A percentile compares a stretch with the other conserved stretches of the same genome.
Conservation (phyloP, 306 rosid genomes). For the Cicer judaicum region DNA sequence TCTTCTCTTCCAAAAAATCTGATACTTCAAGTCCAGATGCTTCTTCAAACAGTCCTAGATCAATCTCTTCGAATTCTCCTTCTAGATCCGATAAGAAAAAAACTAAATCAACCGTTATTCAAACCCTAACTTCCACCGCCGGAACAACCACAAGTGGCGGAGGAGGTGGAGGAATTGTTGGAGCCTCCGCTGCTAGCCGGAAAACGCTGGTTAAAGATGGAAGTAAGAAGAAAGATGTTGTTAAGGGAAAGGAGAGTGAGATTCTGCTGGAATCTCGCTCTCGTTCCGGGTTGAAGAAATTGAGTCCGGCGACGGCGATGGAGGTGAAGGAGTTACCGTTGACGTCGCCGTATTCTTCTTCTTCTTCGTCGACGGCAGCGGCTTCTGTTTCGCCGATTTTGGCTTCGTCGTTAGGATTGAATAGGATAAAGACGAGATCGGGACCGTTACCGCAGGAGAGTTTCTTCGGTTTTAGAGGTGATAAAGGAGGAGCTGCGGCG, state of each 20-base stretch:
- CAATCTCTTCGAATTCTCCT: slow-evolving; percentile 78
- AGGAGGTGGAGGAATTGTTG: not conserved
- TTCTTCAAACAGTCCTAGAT: slow-evolving; percentile 72
- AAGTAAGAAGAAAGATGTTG: slow-evolving; percentile 60
- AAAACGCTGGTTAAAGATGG: slow-evolving; percentile 57
- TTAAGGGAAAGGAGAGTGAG: slow-evolving; percentile 54
- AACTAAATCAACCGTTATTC: slow-evolving; percentile 62
- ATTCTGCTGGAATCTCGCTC: slow-evolving; percentile 38
- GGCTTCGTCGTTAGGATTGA: slow-evolving; percentile 88
- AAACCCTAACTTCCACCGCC: slow-evolving; percentile 36
- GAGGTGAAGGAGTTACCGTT: slow-evolving; percentile 54
- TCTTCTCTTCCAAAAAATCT: slow-evolving; percentile 90
- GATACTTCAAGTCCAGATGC: slow-evolving; percentile 88
- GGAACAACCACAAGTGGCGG: not conserved
- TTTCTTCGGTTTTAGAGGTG: slow-evolving; percentile 80
- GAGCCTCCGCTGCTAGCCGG: slow-evolving; percentile 30
- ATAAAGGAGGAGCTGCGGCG: slow-evolving; percentile 52
- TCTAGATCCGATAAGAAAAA: slow-evolving; percentile 91
- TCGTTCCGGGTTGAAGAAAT: slow-evolving; percentile 49
- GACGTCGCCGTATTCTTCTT: slow-evolving; percentile 14
- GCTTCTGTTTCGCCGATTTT: slow-evolving; percentile 88
- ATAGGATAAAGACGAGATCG: slow-evolving; percentile 94
- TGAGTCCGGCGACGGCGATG: slow-evolving; percentile 37
- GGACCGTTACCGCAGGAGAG: slow-evolving; percentile 99
- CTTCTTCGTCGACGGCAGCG: slow-evolving; percentile 6